phyloP scores from a whole-genome alignment of 176 grass and related monocot species.

The Poa annua region DNA sequence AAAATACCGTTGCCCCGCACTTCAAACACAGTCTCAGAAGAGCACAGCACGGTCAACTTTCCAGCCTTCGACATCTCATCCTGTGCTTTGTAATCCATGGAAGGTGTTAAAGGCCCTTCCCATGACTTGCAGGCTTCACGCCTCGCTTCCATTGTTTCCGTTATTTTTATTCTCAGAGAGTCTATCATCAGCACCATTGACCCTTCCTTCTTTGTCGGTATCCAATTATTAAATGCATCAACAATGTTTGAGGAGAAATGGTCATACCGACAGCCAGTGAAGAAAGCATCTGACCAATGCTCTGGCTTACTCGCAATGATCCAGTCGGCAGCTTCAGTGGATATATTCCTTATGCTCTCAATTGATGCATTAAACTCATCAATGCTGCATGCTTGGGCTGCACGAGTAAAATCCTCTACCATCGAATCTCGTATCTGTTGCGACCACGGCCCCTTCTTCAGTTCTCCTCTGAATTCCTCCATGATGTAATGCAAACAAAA shows the following conservation, averaged over 20 bases:
- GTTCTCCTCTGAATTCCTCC: constrained; percentile 88
- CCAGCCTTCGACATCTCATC: constrained; percentile 67
- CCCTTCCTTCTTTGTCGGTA: constrained; percentile 85
- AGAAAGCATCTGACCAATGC: constrained; percentile 95
- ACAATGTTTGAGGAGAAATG: constrained; percentile 92
- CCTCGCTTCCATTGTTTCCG: constrained; percentile 73
- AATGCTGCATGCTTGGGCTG: constrained; percentile 75
- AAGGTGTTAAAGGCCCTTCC: constrained; percentile 77
- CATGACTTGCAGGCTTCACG: constrained; percentile 65
- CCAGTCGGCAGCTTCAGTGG: constrained; percentile 87
- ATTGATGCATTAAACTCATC: constrained; percentile 94
- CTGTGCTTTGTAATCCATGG: constrained; percentile 81
- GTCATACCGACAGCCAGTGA: constrained; percentile 83
- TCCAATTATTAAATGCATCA: constrained; percentile 93
- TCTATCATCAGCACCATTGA: constrained; percentile 86
- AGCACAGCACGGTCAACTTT: constrained; percentile 87
- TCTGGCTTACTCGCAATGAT: constrained; percentile 89
- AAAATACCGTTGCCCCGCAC: constrained; percentile 82
- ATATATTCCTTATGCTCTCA: constrained; percentile 88
- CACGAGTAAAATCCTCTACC: constrained; percentile 91
- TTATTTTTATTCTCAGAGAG: constrained; percentile 70
- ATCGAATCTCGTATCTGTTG: constrained; percentile 82
- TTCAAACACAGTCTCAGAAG: constrained; percentile 95
- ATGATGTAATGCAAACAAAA: constrained; percentile 93
- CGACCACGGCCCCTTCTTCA: constrained; percentile 81